Conservation (phyloP, 441 rosid species). For the Breynia disticha region DNA sequence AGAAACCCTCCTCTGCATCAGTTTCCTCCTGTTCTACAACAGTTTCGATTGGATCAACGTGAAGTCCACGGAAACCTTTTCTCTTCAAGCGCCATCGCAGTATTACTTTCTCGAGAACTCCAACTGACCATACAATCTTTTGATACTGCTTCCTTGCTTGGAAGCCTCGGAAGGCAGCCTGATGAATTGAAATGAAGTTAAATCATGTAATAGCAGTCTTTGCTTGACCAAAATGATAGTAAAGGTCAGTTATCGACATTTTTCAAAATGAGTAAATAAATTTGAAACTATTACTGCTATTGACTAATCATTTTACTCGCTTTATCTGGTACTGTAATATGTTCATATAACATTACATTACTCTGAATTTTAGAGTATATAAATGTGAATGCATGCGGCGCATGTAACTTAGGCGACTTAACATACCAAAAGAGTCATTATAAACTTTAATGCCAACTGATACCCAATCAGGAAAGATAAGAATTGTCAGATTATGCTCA, state of each 20-base stretch:
- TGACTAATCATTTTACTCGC: too few relatives aligned
- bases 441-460: not conserved
- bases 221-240: too few relatives aligned
- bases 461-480: not conserved
- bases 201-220: not conserved
- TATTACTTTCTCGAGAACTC: slow-evolving; percentile 84
- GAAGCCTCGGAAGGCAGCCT: slow-evolving; percentile 83
- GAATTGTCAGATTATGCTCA: too few relatives aligned
- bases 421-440: not conserved
- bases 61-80: slow-evolving; percentile 88
- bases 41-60: slow-evolving; percentile 28
- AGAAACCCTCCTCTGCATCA: slow-evolving; percentile 71
- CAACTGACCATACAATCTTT: slow-evolving; percentile 90
- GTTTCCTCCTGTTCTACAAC: slow-evolving; percentile 26
- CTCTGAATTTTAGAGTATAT: too few relatives aligned
- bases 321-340: too few relatives aligned
- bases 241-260: too few relatives aligned
- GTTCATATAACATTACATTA: too few relatives aligned
- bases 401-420: not conserved
- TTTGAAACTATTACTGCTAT: too few relatives aligned
- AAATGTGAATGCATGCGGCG: too few relatives aligned
- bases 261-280: too few relatives aligned
- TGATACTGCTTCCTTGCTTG: slow-evolving; percentile 76
- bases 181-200: slow-evolving; percentile 14
- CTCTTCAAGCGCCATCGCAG: slow-evolving; percentile 94